These are phyloP conservation scores for Aspergillus unguis DNA, from an alignment of 2,329 filamentous ascomycete species.

Conservation along the genomic window DNA sequence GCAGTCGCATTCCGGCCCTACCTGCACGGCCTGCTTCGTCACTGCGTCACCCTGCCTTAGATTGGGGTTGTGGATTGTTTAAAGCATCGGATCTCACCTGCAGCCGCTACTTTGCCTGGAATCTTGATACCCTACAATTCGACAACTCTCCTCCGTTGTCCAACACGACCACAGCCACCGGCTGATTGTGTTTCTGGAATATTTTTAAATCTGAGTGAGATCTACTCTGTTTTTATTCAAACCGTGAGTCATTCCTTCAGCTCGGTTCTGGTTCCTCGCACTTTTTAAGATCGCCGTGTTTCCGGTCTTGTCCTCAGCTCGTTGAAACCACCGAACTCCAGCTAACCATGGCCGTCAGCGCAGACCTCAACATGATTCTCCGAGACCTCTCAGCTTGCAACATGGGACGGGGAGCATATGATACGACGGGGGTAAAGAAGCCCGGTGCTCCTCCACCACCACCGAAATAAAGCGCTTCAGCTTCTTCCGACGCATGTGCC, in stretches of 20 bases:
- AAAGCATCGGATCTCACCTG: slow-evolving; percentile 38
- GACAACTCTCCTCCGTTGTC: slow-evolving; percentile 17
- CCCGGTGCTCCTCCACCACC: slow-evolving; percentile 45
- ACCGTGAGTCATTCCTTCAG: slow-evolving; percentile 6
- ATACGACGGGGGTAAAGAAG: slow-evolving; percentile 52
- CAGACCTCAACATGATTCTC: slow-evolving; percentile 41
- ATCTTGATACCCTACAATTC: slow-evolving; percentile 21
- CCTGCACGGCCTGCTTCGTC: slow-evolving; percentile 19
- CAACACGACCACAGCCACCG: slow-evolving; percentile 15
- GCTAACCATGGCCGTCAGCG: slow-evolving; percentile 30
- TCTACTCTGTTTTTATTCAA: slow-evolving; percentile 11
- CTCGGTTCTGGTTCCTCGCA: neutral
- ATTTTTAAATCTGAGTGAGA: slow-evolving; percentile 3
- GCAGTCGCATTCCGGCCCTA: slow-evolving; percentile 29
- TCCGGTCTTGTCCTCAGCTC: neutral
- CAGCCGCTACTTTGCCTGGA: slow-evolving; percentile 30
- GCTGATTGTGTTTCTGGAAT: slow-evolving; percentile 11
- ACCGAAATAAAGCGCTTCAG: slow-evolving; percentile 25
- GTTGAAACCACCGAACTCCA: neutral
- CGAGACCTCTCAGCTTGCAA: slow-evolving; percentile 43
- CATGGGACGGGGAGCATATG: slow-evolving; percentile 52
- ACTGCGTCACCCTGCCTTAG: slow-evolving; percentile 21
- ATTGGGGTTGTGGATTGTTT: slow-evolving; percentile 27
- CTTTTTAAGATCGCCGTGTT: neutral
- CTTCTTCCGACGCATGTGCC: slow-evolving; percentile 15